Conservation (phyloP, 2,329 filamentous ascomycete genomes). For the Alternaria gaisen region DNA sequence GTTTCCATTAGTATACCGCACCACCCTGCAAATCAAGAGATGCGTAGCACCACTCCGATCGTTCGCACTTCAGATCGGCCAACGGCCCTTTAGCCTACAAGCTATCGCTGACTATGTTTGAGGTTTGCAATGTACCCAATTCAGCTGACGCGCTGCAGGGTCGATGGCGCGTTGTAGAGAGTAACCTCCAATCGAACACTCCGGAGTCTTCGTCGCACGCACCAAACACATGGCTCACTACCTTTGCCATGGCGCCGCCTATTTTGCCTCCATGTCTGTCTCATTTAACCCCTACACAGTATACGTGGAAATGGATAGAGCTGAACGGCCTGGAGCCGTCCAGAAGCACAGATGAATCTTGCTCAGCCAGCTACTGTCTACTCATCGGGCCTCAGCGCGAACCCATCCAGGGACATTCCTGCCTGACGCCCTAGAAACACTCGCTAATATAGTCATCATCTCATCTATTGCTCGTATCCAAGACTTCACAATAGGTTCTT, state of each 20-base stretch:
- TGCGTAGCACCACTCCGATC: too few species aligned
- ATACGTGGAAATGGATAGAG: not conserved
- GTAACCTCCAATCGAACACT: not conserved
- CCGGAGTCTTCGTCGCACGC: not conserved
- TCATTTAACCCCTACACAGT: not conserved
- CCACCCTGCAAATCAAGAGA: too few species aligned
- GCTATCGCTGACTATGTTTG: slow-evolving; percentile 1
- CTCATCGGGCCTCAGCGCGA: not conserved
- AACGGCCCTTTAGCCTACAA: slow-evolving; percentile 2
- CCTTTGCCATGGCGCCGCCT: slow-evolving; percentile 3
- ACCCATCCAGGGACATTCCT: not conserved
- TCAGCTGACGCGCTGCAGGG: slow-evolving; percentile 3
- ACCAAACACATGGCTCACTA: not conserved
- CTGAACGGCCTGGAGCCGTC: not conserved
- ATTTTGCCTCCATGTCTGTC: not conserved
- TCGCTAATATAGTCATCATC: not conserved
- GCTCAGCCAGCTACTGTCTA: not conserved
- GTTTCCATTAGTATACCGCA: too few species aligned
- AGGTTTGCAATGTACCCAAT: not conserved
- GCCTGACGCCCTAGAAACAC: not conserved
- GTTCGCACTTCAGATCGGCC: not conserved
- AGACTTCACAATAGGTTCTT: not conserved
- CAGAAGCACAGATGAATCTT: not conserved
- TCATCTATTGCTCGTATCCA: not conserved
- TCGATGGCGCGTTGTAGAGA: not conserved